These are phyloP conservation scores for Ustilago bromivora DNA, from an alignment of 1,284 basidiomycete genomes.

Conservation along the genomic window DNA sequence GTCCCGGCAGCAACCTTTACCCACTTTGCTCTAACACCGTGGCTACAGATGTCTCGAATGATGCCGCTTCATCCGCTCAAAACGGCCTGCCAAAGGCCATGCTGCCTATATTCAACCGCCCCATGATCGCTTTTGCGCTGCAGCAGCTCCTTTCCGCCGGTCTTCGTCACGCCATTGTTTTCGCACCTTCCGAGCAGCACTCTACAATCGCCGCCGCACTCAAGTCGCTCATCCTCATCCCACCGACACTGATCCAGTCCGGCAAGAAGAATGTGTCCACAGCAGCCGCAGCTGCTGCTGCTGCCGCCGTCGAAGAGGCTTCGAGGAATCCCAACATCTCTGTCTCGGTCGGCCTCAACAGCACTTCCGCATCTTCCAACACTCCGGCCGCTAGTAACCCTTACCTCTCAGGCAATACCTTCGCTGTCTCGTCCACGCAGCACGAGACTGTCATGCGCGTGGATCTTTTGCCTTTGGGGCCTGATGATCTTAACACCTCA, in stretches of 20 bases:
- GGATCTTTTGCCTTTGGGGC: slow-evolving; percentile 63
- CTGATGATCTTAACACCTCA: slow-evolving; percentile 38
- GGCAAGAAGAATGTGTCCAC: slow-evolving; percentile 38
- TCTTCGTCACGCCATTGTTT: slow-evolving; percentile 58
- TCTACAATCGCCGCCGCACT: slow-evolving; percentile 57
- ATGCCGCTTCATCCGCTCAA: slow-evolving; percentile 16
- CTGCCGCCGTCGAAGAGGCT: slow-evolving; percentile 45
- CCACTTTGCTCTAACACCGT: slow-evolving; percentile 58
- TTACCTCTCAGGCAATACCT: slow-evolving; percentile 37
- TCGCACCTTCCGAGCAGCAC: slow-evolving; percentile 65
- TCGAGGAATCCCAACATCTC: slow-evolving; percentile 51
- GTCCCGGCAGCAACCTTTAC: slow-evolving; percentile 64
- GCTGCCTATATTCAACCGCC: slow-evolving; percentile 67
- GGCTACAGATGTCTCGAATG: slow-evolving; percentile 16
- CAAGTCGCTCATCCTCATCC: slow-evolving; percentile 58
- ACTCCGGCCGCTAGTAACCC: slow-evolving; percentile 23
- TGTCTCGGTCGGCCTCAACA: slow-evolving; percentile 52
- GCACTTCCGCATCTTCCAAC: slow-evolving; percentile 24
- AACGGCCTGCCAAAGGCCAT: slow-evolving; percentile 63
- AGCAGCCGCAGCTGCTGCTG: slow-evolving; percentile 35
- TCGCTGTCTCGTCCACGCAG: slow-evolving; percentile 36
- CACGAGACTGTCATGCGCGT: slow-evolving; percentile 56
- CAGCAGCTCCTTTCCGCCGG: slow-evolving; percentile 65
- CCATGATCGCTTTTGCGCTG: slow-evolving; percentile 65
- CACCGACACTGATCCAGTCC: slow-evolving; percentile 40